Percentiles rank a stretch among this genome's conserved stretches.
These are phyloP conservation scores for Psilocybe cubensis DNA, from an alignment of 768 basidiomycete species.

Conservation along the genomic window DNA sequence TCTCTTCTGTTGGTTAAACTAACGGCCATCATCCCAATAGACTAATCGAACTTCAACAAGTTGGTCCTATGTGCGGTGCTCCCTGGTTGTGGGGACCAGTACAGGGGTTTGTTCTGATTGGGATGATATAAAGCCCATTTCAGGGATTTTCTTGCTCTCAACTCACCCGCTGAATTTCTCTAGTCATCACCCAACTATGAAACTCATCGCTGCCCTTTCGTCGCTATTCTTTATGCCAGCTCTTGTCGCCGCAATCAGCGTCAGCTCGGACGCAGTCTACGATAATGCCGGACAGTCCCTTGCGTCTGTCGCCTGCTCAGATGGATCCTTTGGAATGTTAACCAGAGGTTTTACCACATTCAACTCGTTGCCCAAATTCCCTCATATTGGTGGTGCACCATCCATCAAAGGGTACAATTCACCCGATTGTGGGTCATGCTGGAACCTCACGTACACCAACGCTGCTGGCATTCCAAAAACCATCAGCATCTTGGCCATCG, in stretches of 20 bases:
- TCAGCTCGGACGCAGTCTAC: conserved; percentile 51
- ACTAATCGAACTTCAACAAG: not conserved
- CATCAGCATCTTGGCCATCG: conserved; percentile 56
- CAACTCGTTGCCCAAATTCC: conserved; percentile 57
- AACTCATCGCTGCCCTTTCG: conserved; percentile 26
- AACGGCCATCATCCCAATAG: not conserved
- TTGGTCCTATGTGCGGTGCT: too few species aligned
- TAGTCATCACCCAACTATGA: conserved; percentile 29
- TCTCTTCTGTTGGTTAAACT: not conserved
- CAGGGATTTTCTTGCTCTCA: too few species aligned
- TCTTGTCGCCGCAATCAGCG: conserved; percentile 28
- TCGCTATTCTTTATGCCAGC: conserved; percentile 22
- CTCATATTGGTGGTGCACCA: conserved; percentile 58
- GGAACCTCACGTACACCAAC: conserved; percentile 54
- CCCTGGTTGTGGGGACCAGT: too few species aligned
- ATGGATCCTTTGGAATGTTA: conserved; percentile 54
- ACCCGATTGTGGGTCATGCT: conserved; percentile 60
- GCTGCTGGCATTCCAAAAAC: conserved; percentile 29
- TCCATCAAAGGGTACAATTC: conserved; percentile 58
- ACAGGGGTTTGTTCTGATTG: too few species aligned
- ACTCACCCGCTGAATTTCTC: too few species aligned
- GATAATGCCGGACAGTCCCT: conserved; percentile 47
- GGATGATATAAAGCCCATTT: too few species aligned
- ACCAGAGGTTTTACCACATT: conserved; percentile 51
- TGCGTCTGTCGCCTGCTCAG: conserved; percentile 45